Conservation (phyloP, 1,139 yeast species). For the Ashbya aceris region DNA sequence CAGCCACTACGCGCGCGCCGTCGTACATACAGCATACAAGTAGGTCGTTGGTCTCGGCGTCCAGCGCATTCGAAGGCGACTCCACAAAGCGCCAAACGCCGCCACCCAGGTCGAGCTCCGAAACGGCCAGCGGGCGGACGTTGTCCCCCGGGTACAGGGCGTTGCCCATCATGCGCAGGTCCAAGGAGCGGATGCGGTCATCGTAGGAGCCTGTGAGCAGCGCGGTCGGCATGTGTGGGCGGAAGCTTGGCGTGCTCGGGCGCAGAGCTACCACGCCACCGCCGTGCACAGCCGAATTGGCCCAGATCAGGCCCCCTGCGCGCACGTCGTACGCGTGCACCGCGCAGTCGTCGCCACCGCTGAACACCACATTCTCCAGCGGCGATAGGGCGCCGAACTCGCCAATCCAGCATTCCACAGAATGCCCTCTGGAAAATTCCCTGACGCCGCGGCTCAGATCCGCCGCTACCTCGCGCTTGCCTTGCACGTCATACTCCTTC, state of each 20-base stretch:
- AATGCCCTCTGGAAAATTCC: constrained; percentile 35
- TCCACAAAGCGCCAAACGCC: constrained; percentile 93
- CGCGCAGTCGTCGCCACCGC: constrained; percentile 87
- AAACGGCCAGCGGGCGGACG: constrained; percentile 19
- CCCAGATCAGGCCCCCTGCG: constrained; percentile 42
- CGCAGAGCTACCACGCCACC: constrained; percentile 82
- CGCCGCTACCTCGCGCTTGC: constrained; percentile 8
- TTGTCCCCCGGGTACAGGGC: constrained; percentile 26
- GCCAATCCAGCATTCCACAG: constrained; percentile 85
- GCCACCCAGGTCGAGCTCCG: constrained; percentile 59
- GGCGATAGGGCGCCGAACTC: constrained; percentile 55
- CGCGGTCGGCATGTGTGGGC: constrained; percentile 36
- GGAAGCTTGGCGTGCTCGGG: constrained; percentile 20
- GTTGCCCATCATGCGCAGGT: constrained; percentile 44
- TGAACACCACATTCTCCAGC: constrained; percentile 50
- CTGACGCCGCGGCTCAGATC: constrained; percentile 10
- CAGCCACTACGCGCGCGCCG: constrained; percentile 63
- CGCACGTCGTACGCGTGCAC: constrained; percentile 71
- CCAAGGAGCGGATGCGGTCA: constrained; percentile 62
- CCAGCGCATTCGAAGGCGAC: constrained; percentile 35
- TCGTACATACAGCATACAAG: constrained; percentile 91
- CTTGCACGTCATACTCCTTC: constrained; percentile 17
- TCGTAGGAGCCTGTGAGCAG: constrained; percentile 92
- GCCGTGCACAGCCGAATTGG: constrained; percentile 54
- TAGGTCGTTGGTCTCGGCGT: constrained; percentile 33